These are phyloP conservation scores for Cupressus sempervirens DNA, from an alignment of 75 land plant species.

Conservation along the genomic window DNA sequence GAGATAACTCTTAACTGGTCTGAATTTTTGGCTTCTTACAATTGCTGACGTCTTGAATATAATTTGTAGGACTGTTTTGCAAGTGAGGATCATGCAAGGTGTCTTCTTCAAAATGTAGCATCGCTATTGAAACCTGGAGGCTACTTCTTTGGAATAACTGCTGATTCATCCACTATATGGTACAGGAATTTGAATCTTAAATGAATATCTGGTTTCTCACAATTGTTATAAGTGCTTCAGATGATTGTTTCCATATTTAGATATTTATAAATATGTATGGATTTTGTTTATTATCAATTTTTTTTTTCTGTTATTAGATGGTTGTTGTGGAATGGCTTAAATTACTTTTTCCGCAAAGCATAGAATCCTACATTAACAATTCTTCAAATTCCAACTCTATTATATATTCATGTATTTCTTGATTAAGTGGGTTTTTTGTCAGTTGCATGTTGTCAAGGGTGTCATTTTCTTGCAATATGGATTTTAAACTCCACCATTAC, in stretches of 20 bases:
- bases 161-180: constrained; percentile 99
- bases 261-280: background rate
- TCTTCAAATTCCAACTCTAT: background rate
- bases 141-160: constrained; percentile 89
- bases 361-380: too few species aligned
- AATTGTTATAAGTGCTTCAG: background rate
- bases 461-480: too few species aligned
- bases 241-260: background rate
- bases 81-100: constrained; percentile 73
- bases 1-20: background rate
- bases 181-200: constrained; percentile 19
- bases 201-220: background rate
- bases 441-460: too few species aligned
- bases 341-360: background rate
- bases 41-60: background rate
- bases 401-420: background rate
- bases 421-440: too few species aligned
- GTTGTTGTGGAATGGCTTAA: background rate
- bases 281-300: background rate
- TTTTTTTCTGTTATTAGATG: background rate
- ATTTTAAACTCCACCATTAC: too few species aligned
- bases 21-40: background rate
- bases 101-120: constrained; percentile 75
- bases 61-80: constrained; percentile 64
- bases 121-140: constrained; percentile 89